Percentiles rank a stretch among this genome's conserved stretches.
Conservation (phyloP, 2,329 filamentous ascomycete genomes). For the Fusarium sp. region DNA sequence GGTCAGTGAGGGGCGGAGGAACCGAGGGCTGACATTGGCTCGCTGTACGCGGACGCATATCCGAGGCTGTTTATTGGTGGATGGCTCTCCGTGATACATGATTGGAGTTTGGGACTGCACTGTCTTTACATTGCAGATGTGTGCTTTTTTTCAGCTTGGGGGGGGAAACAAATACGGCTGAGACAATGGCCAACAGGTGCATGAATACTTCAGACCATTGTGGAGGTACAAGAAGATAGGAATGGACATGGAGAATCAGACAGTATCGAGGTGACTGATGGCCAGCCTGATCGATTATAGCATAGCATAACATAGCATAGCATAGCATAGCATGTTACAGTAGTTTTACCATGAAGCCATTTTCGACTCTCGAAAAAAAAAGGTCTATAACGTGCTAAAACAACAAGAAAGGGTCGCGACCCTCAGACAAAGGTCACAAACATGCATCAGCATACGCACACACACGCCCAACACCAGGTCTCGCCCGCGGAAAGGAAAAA, state of each 20-base stretch:
- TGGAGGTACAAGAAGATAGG: too few species aligned
- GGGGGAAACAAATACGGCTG: neutral
- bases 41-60: fast-evolving
- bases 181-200: neutral
- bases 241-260: too few species aligned
- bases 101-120: neutral
- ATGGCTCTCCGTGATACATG: neutral
- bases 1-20: neutral
- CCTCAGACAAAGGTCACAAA: neutral
- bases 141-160: neutral
- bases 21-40: neutral
- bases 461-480: too few species aligned
- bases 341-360: too few species aligned
- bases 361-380: too few species aligned
- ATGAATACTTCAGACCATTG: too few species aligned
- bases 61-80: neutral
- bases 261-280: too few species aligned
- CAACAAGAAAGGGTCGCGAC: neutral
- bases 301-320: too few species aligned
- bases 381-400: too few species aligned
- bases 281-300: too few species aligned
- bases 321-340: too few species aligned
- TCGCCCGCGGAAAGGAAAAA: neutral
- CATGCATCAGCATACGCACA: too few species aligned
- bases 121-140: neutral